phyloP scores from a whole-genome alignment of 371 early-diverging fungal genomes.

The Globomyces sp. region DNA sequence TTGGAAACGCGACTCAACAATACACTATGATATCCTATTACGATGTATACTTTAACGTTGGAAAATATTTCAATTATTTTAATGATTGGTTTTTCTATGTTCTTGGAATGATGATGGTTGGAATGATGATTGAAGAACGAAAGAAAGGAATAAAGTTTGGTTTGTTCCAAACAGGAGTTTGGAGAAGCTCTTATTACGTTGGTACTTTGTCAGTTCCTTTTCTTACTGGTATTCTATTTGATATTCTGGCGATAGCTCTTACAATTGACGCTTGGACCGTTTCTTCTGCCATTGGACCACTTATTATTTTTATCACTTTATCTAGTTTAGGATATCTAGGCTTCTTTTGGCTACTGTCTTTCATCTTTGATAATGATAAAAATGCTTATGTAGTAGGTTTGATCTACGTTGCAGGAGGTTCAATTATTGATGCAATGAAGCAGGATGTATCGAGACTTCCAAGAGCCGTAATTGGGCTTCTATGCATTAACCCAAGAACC shows the following conservation, averaged over 20 bases:
- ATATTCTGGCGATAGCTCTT: background rate
- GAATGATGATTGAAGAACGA: constrained; percentile 4
- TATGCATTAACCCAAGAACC: constrained; percentile 5
- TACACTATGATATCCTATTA: background rate
- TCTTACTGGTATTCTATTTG: constrained; percentile 4
- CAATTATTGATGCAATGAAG: no score
- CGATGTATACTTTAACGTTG: background rate
- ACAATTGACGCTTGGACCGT: background rate
- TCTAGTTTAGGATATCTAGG: constrained; percentile 1
- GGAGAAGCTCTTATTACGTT: constrained; percentile 8
- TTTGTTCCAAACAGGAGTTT: constrained; percentile 9
- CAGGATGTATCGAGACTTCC: no score
- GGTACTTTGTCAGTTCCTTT: constrained; percentile 7
- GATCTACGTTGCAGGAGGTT: background rate
- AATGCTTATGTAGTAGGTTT: background rate
- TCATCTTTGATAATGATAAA: background rate
- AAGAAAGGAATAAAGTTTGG: constrained; percentile 16
- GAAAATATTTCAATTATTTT: background rate
- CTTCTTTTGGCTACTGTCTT: background rate
- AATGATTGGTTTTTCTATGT: constrained; percentile 5
- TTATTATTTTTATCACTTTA: background rate
- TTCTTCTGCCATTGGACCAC: constrained; percentile 5
- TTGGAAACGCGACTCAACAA: background rate
- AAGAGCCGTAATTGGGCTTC: no score
- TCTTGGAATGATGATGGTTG: background rate